Conservation (phyloP, 2,329 filamentous ascomycete species). For the Hypoxylon sp. region DNA sequence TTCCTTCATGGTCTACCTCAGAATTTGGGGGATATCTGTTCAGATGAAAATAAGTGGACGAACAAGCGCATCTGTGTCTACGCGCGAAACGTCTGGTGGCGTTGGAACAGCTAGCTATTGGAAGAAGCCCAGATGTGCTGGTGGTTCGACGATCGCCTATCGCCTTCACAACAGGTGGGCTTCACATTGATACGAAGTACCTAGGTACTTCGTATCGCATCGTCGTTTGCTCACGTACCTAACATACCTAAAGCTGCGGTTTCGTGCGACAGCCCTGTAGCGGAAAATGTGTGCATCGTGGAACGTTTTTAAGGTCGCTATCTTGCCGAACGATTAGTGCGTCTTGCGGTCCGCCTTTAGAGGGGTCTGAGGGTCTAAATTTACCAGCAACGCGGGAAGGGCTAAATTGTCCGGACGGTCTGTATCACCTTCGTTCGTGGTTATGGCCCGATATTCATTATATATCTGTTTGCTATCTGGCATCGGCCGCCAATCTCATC, state of each 20-base stretch:
- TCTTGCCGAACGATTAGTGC: not conserved
- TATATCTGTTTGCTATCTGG: slow-evolving; percentile 1
- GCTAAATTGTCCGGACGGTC: slow-evolving; percentile 33
- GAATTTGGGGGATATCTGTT: slow-evolving; percentile 6
- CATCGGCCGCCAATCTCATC: slow-evolving; percentile 13
- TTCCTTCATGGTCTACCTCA: slow-evolving; percentile 15
- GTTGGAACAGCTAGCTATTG: slow-evolving; percentile 23
- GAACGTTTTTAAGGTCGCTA: not conserved
- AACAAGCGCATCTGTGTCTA: slow-evolving; percentile 24
- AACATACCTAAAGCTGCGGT: not conserved
- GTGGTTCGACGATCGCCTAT: slow-evolving; percentile 28
- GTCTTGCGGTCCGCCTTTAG: not conserved
- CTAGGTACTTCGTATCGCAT: slow-evolving; percentile 1
- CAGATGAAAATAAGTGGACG: slow-evolving; percentile 22
- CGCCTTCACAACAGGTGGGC: slow-evolving; percentile 1
- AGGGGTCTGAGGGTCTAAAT: slow-evolving; percentile 8
- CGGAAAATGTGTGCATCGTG: not conserved
- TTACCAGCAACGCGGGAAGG: slow-evolving; percentile 9
- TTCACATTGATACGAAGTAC: not conserved
- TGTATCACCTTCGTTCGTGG: slow-evolving; percentile 8
- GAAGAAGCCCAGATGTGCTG: slow-evolving; percentile 16
- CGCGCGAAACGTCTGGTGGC: slow-evolving; percentile 11
- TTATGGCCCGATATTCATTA: not conserved
- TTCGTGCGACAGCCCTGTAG: not conserved
- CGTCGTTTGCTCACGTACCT: slow-evolving; percentile 18